Evolutionary conservation across 2,329 filamentous ascomycete species (phyloP), one percentile per base, ranked within the genome.

Genomic region (Penicillium sp.): DNA sequence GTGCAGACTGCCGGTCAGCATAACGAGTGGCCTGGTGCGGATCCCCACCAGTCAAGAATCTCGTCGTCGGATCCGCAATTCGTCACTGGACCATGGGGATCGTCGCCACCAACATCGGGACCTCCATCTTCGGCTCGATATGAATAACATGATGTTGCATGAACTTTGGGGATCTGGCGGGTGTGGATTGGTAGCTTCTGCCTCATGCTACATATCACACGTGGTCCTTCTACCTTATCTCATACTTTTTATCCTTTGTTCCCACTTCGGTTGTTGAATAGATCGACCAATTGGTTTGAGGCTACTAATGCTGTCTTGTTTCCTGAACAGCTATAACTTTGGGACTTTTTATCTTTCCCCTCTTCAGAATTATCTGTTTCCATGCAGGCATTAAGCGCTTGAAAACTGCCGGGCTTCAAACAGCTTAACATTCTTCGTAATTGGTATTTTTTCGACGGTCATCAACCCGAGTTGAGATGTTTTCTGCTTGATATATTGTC

Each of bases 81-180:
- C 42, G 62, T 71, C 7, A 71, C 67, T 54, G 69, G 68, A 10
- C 67, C 68, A 14, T 71, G 67, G 68, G 59, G 66, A 31, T 64
- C 60, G 1, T 50, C 59, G 10, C 61, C 55, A 13, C 58, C 61
- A 11, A 58, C 66, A 26, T 25, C 29, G 33, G 46, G 26, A 9
- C 46, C n/a, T 23, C 46, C 27, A 23, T n/a, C 46, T 2, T 25
- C 14, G 27, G 9, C 50, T 53, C 29, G 50, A 46, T 37, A 33
- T 39, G 11, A 27, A 19, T 37, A 29, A 27, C 13, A 42, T 35
- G 5, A 39, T 14, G 23, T 9, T 25, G 23, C 21, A 37, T 50
- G 31, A 25, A 23, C 3, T n/a, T 42, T 23, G 5, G 11, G 39
- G 14, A 13, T 5, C 8, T 42, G 39, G 39, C n/a, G 19, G 19